These are phyloP conservation scores for Ophiosphaerella narmari DNA, from an alignment of 2,329 filamentous ascomycete species.

Conservation along the genomic window DNA sequence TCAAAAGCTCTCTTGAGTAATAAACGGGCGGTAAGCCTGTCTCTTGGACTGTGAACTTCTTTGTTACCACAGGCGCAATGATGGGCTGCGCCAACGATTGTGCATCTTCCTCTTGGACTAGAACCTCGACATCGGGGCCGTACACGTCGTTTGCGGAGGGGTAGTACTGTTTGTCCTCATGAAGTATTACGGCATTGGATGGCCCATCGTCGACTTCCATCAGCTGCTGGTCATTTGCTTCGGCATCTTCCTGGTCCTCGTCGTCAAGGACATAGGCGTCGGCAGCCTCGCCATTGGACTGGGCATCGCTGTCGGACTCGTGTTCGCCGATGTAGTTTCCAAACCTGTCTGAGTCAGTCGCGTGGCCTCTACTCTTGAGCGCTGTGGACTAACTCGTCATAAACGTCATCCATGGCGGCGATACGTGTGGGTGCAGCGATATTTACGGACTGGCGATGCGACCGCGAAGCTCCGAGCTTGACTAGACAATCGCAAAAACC, in stretches of 20 bases:
- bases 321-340: conserved; percentile 98
- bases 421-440: conserved; percentile 15
- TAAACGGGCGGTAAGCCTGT: conserved; percentile 85
- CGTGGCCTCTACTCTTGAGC: neutral
- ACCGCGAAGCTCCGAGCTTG: conserved; percentile 13
- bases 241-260: conserved; percentile 51
- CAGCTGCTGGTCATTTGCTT: conserved; percentile 72
- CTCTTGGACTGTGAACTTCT: conserved; percentile 95
- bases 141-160: conserved; percentile 97
- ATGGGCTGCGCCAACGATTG: conserved; percentile 92
- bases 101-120: conserved; percentile 96
- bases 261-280: conserved; percentile 78
- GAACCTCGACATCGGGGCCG: conserved; percentile 88
- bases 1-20: conserved; percentile 90
- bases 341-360: conserved; percentile 65
- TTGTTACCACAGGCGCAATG: conserved; percentile 87
- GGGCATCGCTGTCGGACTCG: conserved; percentile 84
- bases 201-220: conserved; percentile 95
- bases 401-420: conserved; percentile 84
- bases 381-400: conserved; percentile 74
- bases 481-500: neutral
- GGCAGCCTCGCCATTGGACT: conserved; percentile 73
- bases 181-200: conserved; percentile 94
- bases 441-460: conserved; percentile 12
- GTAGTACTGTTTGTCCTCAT: conserved; percentile 99